Evolutionary conservation across 2,329 filamentous ascomycete species (phyloP).

Genomic region (Knoxdaviesia capensis): DNA sequence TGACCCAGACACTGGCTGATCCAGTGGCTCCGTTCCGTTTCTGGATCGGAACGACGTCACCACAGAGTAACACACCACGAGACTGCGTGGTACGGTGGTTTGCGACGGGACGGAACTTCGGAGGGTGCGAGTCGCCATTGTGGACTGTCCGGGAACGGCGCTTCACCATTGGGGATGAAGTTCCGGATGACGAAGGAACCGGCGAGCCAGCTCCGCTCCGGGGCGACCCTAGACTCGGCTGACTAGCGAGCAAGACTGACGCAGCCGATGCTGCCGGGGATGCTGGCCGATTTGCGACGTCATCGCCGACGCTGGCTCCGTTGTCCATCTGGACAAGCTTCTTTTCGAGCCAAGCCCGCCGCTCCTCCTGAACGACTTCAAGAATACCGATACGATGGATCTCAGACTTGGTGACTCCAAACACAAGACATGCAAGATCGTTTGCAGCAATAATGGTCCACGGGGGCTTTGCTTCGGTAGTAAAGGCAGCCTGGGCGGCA

Average conservation of each 20-base stretch:
- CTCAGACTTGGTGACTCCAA: slow-evolving; percentile 28
- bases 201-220: slow-evolving; percentile 8
- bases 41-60: slow-evolving; percentile 94
- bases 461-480: slow-evolving; percentile 73
- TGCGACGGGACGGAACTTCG: slow-evolving; percentile 30
- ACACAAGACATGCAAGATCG: slow-evolving; percentile 89
- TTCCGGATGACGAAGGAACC: slow-evolving; percentile 8
- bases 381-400: slow-evolving; percentile 77
- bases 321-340: slow-evolving; percentile 50
- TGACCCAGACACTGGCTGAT: slow-evolving; percentile 93
- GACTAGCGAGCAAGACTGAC: slow-evolving; percentile 43
- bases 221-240: slow-evolving; percentile 36
- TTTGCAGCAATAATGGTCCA: slow-evolving; percentile 97
- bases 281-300: slow-evolving; percentile 11
- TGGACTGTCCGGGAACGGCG: slow-evolving; percentile 46
- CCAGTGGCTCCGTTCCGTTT: slow-evolving; percentile 86
- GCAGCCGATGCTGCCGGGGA: slow-evolving; percentile 19
- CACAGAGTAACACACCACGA: slow-evolving; percentile 76
- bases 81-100: slow-evolving; percentile 59
- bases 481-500: slow-evolving; percentile 89
- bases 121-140: slow-evolving; percentile 30
- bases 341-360: slow-evolving; percentile 71
- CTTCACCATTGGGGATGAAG: slow-evolving; percentile 13
- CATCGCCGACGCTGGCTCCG: slow-evolving; percentile 19
- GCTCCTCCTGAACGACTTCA: slow-evolving; percentile 81